A percentile compares a stretch with the other conserved stretches of the same genome.
Conservation (phyloP, 805 yeast genomes). For the Lipomyces chichibuensis region DNA sequence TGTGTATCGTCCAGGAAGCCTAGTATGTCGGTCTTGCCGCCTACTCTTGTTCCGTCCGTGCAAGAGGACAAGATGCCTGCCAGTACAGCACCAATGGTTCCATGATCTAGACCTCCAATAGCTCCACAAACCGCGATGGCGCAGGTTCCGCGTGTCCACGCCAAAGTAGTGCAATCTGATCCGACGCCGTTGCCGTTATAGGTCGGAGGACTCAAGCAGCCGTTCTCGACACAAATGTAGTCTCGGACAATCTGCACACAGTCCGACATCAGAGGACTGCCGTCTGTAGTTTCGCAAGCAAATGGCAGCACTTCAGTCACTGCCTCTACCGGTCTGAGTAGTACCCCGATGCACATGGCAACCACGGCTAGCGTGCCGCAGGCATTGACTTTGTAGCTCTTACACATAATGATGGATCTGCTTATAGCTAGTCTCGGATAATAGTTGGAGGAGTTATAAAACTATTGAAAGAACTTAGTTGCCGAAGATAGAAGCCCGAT, state of each 20-base stretch:
- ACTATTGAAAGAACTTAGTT: not conserved
- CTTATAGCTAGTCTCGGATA: not conserved
- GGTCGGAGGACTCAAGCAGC: constrained; percentile 3
- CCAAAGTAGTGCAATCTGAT: constrained; percentile 6
- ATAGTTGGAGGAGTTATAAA: not conserved
- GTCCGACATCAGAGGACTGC: constrained; percentile 3
- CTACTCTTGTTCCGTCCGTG: constrained; percentile 7
- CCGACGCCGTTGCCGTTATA: constrained; percentile 5
- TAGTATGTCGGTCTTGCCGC: constrained; percentile 4
- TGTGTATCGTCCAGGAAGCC: constrained; percentile 2
- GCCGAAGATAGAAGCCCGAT: not conserved
- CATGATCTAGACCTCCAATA: constrained; percentile 1
- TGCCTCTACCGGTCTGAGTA: constrained; percentile 1
- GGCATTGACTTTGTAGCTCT: not conserved
- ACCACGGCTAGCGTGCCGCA: not conserved
- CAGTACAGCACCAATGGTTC: constrained; percentile 1
- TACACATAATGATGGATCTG: not conserved
- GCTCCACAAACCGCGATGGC: constrained; percentile 5
- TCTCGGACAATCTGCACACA: constrained; percentile 1
- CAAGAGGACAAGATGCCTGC: constrained; percentile 7
- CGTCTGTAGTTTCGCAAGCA: constrained; percentile 6
- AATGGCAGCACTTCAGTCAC: constrained; percentile 6
- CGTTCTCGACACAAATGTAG: constrained; percentile 5
- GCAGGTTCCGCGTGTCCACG: constrained; percentile 5
- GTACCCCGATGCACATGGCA: not conserved